phyloP scores from a whole-genome alignment of 768 basidiomycete genomes.

The Chalciporus sphaerocephalus region DNA sequence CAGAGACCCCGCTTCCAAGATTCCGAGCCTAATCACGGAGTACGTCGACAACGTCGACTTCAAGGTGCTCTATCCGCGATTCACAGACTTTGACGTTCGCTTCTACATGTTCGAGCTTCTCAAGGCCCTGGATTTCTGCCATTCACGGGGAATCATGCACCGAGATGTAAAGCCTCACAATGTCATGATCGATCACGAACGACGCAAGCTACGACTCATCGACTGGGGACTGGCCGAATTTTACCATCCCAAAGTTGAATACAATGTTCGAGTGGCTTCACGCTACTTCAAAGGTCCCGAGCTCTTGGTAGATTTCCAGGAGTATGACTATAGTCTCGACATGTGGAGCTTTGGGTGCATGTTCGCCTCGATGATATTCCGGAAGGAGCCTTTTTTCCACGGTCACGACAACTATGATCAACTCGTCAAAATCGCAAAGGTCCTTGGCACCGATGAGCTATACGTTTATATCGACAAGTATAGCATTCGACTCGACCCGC shows the following conservation, averaged over 20 bases:
- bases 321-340: constrained; percentile 96
- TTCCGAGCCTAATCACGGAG: constrained; percentile 95
- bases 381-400: constrained; percentile 99
- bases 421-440: constrained; percentile 96
- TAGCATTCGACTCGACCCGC: constrained; percentile 91
- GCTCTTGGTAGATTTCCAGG: constrained; percentile 94
- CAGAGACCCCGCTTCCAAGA: constrained; percentile 92
- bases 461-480: constrained; percentile 93
- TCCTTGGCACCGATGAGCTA: constrained; percentile 92
- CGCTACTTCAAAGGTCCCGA: constrained; percentile 99
- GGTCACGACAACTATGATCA: constrained; percentile 99
- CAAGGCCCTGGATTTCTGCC: constrained; percentile 96
- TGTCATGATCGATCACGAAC: constrained; percentile 99
- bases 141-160: constrained; percentile 99
- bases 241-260: constrained; percentile 95
- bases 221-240: constrained; percentile 99
- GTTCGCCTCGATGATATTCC: constrained; percentile 99
- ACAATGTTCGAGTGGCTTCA: constrained; percentile 96
- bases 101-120: constrained; percentile 96
- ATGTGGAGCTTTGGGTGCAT: constrained; percentile 99
- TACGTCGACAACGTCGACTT: constrained; percentile 98
- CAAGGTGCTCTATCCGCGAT: constrained; percentile 92
- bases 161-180: constrained; percentile 98
- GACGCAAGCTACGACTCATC: constrained; percentile 92
- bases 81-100: constrained; percentile 92